phyloP scores from a whole-genome alignment of 2,329 filamentous ascomycete genomes.

The Fusarium nisikadoi region DNA sequence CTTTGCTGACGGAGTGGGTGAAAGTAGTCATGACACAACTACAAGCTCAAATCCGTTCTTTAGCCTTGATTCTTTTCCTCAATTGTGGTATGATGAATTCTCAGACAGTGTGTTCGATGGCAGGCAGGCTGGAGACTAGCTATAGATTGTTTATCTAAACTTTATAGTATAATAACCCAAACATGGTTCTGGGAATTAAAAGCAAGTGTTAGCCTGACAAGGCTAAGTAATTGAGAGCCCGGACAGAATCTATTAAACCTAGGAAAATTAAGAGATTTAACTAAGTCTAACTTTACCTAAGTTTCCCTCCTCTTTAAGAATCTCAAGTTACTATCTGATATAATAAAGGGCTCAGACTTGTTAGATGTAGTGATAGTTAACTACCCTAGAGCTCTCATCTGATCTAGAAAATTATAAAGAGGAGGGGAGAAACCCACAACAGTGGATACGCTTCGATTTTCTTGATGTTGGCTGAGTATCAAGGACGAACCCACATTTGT shows the following conservation, averaged over 20 bases:
- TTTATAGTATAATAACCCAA: too few relatives aligned
- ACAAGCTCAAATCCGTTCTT: neutral
- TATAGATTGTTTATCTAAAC: too few relatives aligned
- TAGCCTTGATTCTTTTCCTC: neutral
- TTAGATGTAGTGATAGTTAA: fast-evolving
- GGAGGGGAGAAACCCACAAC: neutral
- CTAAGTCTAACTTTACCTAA: too few relatives aligned
- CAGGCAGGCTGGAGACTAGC: neutral
- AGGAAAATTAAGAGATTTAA: too few relatives aligned
- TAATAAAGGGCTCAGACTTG: too few relatives aligned
- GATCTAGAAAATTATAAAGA: too few relatives aligned
- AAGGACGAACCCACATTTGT: neutral
- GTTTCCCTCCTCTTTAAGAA: fast-evolving
- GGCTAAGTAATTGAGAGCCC: too few relatives aligned
- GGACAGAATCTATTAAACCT: too few relatives aligned
- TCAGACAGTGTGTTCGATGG: neutral
- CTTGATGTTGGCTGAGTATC: too few relatives aligned
- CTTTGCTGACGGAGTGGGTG: neutral
- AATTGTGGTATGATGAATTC: neutral
- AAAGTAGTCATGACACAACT: neutral
- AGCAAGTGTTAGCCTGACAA: too few relatives aligned
- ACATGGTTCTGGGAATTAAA: too few relatives aligned
- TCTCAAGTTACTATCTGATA: neutral
- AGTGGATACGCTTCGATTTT: too few relatives aligned
- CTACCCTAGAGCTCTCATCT: neutral